These are phyloP conservation scores for Hyaloscypha hepaticicola DNA, from an alignment of 495 filamentous ascomycete species.

Conservation along the genomic window DNA sequence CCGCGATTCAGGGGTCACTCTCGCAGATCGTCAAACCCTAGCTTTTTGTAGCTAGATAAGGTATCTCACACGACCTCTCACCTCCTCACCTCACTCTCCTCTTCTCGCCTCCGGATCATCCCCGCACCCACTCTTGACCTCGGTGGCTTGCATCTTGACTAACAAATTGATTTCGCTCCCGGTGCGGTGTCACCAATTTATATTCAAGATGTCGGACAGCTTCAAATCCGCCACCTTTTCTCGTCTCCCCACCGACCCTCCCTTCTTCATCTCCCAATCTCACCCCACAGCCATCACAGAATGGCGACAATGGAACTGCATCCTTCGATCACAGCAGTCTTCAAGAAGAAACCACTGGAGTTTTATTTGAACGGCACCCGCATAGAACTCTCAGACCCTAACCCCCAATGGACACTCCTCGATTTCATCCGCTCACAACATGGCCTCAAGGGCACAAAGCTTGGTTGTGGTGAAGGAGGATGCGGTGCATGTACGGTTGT, in stretches of 20 bases:
- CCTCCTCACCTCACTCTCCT: neutral
- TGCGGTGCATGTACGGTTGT: slow-evolving; percentile 45
- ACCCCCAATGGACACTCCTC: slow-evolving; percentile 38
- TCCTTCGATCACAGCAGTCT: slow-evolving; percentile 13
- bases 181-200: too few relatives aligned
- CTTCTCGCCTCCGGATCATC: neutral
- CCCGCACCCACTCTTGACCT: slow-evolving; percentile 11
- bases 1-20: neutral
- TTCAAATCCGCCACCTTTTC: neutral
- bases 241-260: neutral
- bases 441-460: slow-evolving; percentile 54
- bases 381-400: slow-evolving; percentile 13
- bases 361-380: slow-evolving; percentile 25
- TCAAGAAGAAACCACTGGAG: slow-evolving; percentile 1
- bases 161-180: neutral
- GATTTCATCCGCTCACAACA: slow-evolving; percentile 49
- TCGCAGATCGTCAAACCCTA: neutral
- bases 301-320: slow-evolving; percentile 13
- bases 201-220: neutral
- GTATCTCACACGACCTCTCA: neutral
- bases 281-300: neutral
- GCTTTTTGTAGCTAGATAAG: neutral
- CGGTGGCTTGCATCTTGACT: neutral
- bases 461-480: slow-evolving; percentile 51
- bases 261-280: neutral